Evolutionary conservation across 192 early-diverging fungal genomes (phyloP).

Genomic region (Linnemannia schmuckeri): DNA sequence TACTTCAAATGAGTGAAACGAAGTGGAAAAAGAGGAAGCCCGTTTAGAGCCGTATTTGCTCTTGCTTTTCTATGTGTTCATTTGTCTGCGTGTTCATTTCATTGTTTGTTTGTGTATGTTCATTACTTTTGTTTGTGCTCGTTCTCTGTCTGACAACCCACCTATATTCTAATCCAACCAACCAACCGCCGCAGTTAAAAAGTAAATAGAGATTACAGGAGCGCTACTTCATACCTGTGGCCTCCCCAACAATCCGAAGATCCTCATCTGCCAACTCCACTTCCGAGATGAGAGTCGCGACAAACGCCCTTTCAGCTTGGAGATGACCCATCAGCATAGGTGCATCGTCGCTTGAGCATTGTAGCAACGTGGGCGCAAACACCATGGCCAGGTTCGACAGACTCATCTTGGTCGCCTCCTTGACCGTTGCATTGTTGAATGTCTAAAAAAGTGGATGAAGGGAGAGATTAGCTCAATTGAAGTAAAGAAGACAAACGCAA

Average conservation of each 20-base stretch:
- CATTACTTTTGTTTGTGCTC: neutral
- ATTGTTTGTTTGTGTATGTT: neutral
- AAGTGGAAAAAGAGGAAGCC: too few species aligned
- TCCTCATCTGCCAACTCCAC: constrained; percentile 45
- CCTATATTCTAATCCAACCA: neutral
- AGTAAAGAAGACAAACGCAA: neutral
- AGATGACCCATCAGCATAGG: constrained; percentile 64
- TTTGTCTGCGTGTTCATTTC: neutral
- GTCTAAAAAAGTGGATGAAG: constrained; percentile 52
- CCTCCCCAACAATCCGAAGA: constrained; percentile 45
- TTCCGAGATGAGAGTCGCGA: constrained; percentile 42
- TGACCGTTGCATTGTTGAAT: constrained; percentile 80
- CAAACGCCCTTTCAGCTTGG: constrained; percentile 49
- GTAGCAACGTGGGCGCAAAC: constrained; percentile 94
- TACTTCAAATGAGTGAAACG: neutral
- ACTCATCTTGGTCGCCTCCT: constrained; percentile 90
- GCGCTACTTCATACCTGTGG: neutral
- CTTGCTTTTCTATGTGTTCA: neutral
- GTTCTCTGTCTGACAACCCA: neutral
- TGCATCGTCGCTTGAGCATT: constrained; percentile 83
- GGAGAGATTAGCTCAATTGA: neutral
- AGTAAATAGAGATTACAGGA: neutral
- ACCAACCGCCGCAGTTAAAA: neutral
- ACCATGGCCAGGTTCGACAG: constrained; percentile 94
- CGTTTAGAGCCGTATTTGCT: neutral